Conservation (phyloP, 1,139 yeast genomes). For the Debaryomycetaceae sp. region DNA sequence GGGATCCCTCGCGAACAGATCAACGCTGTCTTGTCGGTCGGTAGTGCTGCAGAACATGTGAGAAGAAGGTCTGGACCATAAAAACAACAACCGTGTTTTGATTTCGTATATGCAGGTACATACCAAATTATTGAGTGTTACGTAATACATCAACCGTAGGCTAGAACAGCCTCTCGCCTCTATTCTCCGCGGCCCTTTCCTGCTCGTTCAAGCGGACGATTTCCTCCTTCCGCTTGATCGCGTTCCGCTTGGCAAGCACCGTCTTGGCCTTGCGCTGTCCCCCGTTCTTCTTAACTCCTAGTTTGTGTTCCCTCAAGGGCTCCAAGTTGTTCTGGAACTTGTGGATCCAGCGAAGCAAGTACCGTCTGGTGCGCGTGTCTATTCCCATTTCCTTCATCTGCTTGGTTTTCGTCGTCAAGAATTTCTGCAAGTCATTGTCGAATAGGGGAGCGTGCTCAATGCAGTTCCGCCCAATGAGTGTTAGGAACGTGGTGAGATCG, state of each 20-base stretch:
- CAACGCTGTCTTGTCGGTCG: too few relatives aligned
- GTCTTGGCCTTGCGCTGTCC: slow-evolving; percentile 79
- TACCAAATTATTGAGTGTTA: too few relatives aligned
- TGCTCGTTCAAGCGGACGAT: slow-evolving; percentile 19
- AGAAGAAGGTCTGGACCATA: too few relatives aligned
- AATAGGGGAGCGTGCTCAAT: slow-evolving; percentile 59
- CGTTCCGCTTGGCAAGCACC: slow-evolving; percentile 56
- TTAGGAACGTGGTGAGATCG: slow-evolving; percentile 63
- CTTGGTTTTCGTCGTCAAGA: slow-evolving; percentile 45
- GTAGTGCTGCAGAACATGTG: too few relatives aligned
- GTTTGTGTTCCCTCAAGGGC: slow-evolving; percentile 45
- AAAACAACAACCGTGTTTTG: too few relatives aligned
- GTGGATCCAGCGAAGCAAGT: slow-evolving; percentile 42
- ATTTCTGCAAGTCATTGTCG: slow-evolving; percentile 61
- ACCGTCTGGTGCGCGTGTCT: slow-evolving; percentile 61
- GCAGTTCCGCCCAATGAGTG: slow-evolving; percentile 65
- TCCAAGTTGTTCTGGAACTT: slow-evolving; percentile 46
- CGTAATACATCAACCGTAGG: too few relatives aligned
- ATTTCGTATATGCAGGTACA: too few relatives aligned
- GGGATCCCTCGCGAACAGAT: too few relatives aligned
- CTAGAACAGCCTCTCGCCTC: slow-evolving; percentile 13
- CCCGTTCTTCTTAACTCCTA: slow-evolving; percentile 73
- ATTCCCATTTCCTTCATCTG: slow-evolving; percentile 72
- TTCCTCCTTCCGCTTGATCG: slow-evolving; percentile 42
- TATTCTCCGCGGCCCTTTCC: slow-evolving; percentile 11